Percentiles rank a stretch among this genome's conserved stretches.
Evolutionary conservation across 208 protist genomes (phyloP).

Genomic region (Trypanosoma melophagium): DNA sequence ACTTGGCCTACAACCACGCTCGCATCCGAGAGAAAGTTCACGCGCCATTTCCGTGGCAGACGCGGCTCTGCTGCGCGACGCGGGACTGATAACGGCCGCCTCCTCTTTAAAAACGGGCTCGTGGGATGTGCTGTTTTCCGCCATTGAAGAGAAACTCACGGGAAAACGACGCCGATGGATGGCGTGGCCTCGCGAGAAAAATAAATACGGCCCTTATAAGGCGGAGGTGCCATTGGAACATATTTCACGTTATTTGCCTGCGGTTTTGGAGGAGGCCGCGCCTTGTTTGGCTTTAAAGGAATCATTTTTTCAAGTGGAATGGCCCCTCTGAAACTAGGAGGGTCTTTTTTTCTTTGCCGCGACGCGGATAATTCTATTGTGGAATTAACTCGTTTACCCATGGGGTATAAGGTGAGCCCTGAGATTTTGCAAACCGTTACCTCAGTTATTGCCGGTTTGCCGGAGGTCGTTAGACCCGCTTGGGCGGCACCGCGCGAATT

Average conservation of each 20-base stretch:
- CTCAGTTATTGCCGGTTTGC: conserved; percentile 19
- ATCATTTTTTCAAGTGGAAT: conserved; percentile 7
- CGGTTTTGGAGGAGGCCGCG: not conserved
- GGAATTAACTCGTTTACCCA: conserved; percentile 29
- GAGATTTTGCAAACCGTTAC: conserved; percentile 36
- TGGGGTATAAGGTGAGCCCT: conserved; percentile 27
- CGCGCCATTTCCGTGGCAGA: not conserved
- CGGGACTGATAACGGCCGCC: not conserved
- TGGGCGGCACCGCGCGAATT: conserved; percentile 6
- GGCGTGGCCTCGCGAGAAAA: not conserved
- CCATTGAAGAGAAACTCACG: conserved; percentile 1
- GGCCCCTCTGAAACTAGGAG: not conserved
- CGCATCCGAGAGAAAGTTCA: not conserved
- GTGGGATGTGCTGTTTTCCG: conserved; percentile 1
- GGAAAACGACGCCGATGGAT: not conserved
- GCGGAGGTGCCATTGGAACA: not conserved
- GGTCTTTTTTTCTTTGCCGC: not conserved
- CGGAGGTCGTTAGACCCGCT: not conserved
- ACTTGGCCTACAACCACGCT: not conserved
- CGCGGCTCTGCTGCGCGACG: not conserved
- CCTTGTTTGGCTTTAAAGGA: conserved; percentile 4
- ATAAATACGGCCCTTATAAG: conserved; percentile 1
- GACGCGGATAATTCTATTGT: conserved; percentile 3
- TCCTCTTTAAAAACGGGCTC: not conserved
- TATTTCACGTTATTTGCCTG: not conserved